phyloP scores from a whole-genome alignment of 2,329 filamentous ascomycete genomes.

The Penicillium decumbens region DNA sequence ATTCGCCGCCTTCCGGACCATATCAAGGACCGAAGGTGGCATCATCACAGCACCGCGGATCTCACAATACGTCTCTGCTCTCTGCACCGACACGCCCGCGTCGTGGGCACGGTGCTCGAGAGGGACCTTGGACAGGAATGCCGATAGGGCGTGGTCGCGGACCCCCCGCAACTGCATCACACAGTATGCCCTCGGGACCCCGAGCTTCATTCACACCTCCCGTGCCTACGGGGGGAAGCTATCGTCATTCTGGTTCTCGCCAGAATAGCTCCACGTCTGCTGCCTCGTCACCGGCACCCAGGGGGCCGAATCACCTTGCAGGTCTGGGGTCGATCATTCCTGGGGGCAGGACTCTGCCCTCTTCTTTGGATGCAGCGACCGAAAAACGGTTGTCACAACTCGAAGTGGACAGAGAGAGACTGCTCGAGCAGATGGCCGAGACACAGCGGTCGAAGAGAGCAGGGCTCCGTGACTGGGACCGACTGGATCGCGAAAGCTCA shows the following conservation, averaged over 20 bases:
- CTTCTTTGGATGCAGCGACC: constrained; percentile 34
- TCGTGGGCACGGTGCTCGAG: constrained; percentile 35
- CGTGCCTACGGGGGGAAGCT: constrained; percentile 25
- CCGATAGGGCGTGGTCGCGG: constrained; percentile 33
- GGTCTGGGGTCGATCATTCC: constrained; percentile 39
- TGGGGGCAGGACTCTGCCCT: constrained; percentile 41
- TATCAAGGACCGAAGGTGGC: constrained; percentile 35
- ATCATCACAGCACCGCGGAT: constrained; percentile 36
- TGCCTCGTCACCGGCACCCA: constrained; percentile 38
- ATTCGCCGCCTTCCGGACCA: constrained; percentile 37
- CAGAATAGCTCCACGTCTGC: constrained; percentile 34
- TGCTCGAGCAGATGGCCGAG: constrained; percentile 43
- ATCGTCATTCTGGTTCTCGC: constrained; percentile 36
- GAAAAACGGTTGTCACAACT: constrained; percentile 46
- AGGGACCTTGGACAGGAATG: constrained; percentile 30
- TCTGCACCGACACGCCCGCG: constrained; percentile 48
- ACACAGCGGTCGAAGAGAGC: constrained; percentile 43
- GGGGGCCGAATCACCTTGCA: constrained; percentile 38
- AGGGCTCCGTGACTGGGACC: constrained; percentile 46
- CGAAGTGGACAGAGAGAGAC: constrained; percentile 43
- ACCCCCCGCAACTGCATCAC: constrained; percentile 25
- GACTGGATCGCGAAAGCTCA: constrained; percentile 44
- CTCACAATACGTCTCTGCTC: constrained; percentile 38
- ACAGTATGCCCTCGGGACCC: constrained; percentile 37
- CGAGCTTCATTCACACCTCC: constrained; percentile 30